Evolutionary conservation across 2,329 filamentous ascomycete species (phyloP), one percentile per base, ranked within the genome.

Genomic region (Cercospora sojina): DNA sequence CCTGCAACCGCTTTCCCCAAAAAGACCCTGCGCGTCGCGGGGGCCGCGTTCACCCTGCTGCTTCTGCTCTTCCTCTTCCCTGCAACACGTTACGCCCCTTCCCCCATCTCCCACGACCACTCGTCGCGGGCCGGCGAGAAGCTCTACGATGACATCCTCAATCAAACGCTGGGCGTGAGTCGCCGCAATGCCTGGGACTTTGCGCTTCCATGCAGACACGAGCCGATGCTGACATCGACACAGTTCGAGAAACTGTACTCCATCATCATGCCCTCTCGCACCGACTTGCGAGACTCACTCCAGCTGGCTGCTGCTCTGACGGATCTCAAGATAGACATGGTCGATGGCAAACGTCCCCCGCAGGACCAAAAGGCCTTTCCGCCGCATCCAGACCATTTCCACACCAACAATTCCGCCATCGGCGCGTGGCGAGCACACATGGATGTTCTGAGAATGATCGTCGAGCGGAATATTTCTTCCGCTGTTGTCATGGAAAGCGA

Each of bases 211-310:
- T n/a, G 49, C 12, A 16, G 18, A 16, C 16, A 5, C 31, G 12
- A 38, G 20, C 23, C 23, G 32, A 43, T 31, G 16, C 58, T 61
- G 58, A 64, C 62, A 7, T 16, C n/a, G 51, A 32, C 12, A 12
- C 35, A 71, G 83, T 86, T 86, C 66, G 76, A 83, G 31, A 79
- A 83, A 57, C 81, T 86, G 16, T 79, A 85, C 66, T 82, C 83
- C 25, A 80, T 86, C 49, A 83, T 83, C 57, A 77, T 86, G 12
- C 82, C 83, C 1, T 77, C 78, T n/a, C 77, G 84, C 5, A 81
- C 79, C 27, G 85, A 86, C 67, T 80, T 83, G 7, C 79, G 82
- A 57, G 83, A 86, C 74, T 78, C 80, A 2, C 80, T 86, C 70
- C 75, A 78, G 2, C 75, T 85, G 7, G 80, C 81, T 1, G 82